Conservation (phyloP, 116 monocot genomes). For the Zostera marina region DNA sequence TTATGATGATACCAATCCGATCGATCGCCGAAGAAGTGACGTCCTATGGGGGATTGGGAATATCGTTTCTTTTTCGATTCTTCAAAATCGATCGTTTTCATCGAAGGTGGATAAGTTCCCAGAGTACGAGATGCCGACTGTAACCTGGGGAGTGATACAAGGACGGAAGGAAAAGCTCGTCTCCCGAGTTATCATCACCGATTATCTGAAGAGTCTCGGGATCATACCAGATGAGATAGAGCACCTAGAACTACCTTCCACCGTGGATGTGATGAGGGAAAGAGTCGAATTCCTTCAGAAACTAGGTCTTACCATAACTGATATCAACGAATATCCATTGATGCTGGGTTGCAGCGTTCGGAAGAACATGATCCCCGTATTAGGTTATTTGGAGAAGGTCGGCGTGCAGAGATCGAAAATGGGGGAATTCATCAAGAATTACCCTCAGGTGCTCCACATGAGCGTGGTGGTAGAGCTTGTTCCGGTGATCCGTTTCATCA, state of each 20-base stretch:
- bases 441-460: conserved; percentile 28
- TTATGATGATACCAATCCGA: not conserved
- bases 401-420: conserved; percentile 18
- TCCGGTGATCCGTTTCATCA: conserved; percentile 25
- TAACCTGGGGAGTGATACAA: conserved; percentile 36
- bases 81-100: not conserved
- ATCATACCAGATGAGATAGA: conserved; percentile 33
- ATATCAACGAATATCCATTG: conserved; percentile 33
- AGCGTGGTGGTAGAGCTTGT: conserved; percentile 32
- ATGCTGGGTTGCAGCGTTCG: conserved; percentile 33
- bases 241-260: conserved; percentile 29
- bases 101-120: conserved; percentile 7
- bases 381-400: conserved; percentile 31
- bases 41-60: not conserved
- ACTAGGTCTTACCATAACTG: conserved; percentile 25
- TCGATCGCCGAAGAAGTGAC: not conserved
- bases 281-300: conserved; percentile 36
- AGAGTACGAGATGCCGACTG: conserved; percentile 37
- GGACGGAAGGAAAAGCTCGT: conserved; percentile 41
- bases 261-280: conserved; percentile 33
- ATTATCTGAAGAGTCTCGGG: conserved; percentile 26
- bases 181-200: conserved; percentile 34
- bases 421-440: conserved; percentile 23
- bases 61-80: not conserved
- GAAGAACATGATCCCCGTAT: conserved; percentile 30